Evolutionary conservation across 1,284 basidiomycete species (phyloP), one percentile per base, ranked within the genome.

Genomic region (Prillingera fragicola): DNA sequence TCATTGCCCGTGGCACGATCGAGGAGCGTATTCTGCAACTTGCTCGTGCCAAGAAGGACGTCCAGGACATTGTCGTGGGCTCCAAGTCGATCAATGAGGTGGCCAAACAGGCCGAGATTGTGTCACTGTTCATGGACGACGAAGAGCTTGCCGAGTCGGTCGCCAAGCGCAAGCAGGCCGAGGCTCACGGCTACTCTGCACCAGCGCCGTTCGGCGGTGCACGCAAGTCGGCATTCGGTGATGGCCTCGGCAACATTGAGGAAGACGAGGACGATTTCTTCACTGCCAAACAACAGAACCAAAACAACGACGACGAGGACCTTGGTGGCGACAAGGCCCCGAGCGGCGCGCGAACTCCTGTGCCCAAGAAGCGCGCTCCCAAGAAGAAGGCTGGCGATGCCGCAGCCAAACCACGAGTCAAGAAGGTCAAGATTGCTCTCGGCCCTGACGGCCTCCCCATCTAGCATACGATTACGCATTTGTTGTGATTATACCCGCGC

Each of bases 51-150:
- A 95, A 95, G 78, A 94, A 94, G 80, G 89, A 94, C 64, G 89
- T 88, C 8, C 95, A 98, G 81, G 95, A 99, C 64, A 95, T 98
- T 54, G 95, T 99, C 50, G 95, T 98, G 13, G 95, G 95, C 47
- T 92, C 88, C 73, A 96, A 96, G 74, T 90, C 81, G 48, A 83
- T 96, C 69, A 83, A 85, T 17, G 84, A 95, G 52, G 86, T 88
- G 45, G 84, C 90, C 33, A 95, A 91, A 70, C 88, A 91, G 22
- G 92, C 90, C 73, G 95, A 99, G 69, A 96, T 99, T 48, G 92
- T 96, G 8, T 90, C 91, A 51, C 73, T 99, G 45, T 77, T 99
- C 46, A 80, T 99, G 61, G 94, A 92, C 67, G 94, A 98, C 63
- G 91, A 97, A 49, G 67, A 71, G 36, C 56, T 71, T 2, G 69